Base-by-base conservation (phyloP, 495 filamentous ascomycete genomes). In the Aspergillus heteromorphus region DNA sequence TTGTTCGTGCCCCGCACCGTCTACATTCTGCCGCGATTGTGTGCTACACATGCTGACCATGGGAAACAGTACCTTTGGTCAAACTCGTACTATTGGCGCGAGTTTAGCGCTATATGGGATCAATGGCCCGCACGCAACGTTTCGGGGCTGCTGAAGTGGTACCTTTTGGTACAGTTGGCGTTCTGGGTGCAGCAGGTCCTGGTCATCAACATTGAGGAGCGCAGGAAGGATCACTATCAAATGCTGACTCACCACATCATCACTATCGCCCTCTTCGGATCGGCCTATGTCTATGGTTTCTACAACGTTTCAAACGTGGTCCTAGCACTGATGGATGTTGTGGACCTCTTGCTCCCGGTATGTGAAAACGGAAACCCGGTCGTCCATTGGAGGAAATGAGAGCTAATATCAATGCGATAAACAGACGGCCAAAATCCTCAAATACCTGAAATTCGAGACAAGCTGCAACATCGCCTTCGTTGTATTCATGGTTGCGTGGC, bases 211-310 rank as follows among this genome's bases (percentile, higher is more conserved):
- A 87, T 97, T 55, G 95, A 98, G 68, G 86, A 95, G 71, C 81
- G 87, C 56, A 79, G 93, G 48, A 98, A 98, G 70, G 93, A 98
- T 62, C 87, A 96, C 68, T 86, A 83, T 66, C 93, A 97, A 67
- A 97, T 96, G 95, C 84, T 97, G 53, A 86, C 84, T 10, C 93
- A 98, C 69, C 93, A 98, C 68, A 81, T 96, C 61, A 83, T 97
- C 62, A 98, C 93, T 18, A 87, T 85, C 68, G 74, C 76, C 17
- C 79, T 98, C 40, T 83, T 97, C 48, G 83, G 84, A 59, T 77
- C 80, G 13, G 89, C 86, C 42, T 98, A 97, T 64, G 79, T 84
- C 56, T 95, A 91, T 62, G 83, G 87, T 61, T 83, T 90, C 62
- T 92, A 86, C 21, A 85, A 86, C 45, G 91, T 96, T 29, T 92